Conservation (phyloP, 2,329 filamentous ascomycete genomes). For the Fusarium bulbicola region DNA sequence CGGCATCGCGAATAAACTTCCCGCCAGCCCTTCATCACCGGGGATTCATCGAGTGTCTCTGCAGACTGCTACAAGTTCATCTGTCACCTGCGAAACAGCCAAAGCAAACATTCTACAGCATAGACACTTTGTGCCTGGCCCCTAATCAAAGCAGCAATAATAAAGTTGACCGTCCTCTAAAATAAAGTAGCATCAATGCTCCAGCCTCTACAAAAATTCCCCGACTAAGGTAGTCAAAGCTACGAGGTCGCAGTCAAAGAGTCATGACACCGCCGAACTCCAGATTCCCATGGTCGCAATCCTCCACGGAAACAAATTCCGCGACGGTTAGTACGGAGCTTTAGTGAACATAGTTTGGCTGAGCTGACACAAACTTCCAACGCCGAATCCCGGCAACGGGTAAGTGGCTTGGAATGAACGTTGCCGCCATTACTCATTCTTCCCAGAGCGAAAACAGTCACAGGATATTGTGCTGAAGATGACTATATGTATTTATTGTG, state of each 20-base stretch:
- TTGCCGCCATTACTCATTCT: background rate
- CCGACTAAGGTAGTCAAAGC: background rate
- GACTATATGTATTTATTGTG: fast-evolving
- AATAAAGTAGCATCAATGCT: fast-evolving
- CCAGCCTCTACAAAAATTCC: background rate
- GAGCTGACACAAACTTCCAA: background rate
- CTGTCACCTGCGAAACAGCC: no score
- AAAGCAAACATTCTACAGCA: no score
- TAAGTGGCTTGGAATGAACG: background rate
- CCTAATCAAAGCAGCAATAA: no score
- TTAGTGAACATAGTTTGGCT: background rate
- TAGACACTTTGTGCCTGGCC: no score
- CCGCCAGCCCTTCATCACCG: no score
- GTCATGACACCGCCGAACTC: background rate
- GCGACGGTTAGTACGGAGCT: fast-evolving
- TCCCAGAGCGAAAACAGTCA: fast-evolving
- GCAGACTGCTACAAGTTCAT: no score
- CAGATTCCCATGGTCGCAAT: background rate
- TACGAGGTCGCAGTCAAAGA: background rate
- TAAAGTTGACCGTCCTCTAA: background rate
- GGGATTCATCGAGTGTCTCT: no score
- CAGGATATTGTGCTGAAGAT: fast-evolving
- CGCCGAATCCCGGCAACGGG: background rate
- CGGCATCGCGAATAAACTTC: no score
- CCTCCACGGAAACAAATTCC: background rate